Percentiles rank a stretch among this genome's conserved stretches.
These are phyloP conservation scores for Phialophora tarda DNA, from an alignment of 2,329 filamentous ascomycete species.

Conservation along the genomic window DNA sequence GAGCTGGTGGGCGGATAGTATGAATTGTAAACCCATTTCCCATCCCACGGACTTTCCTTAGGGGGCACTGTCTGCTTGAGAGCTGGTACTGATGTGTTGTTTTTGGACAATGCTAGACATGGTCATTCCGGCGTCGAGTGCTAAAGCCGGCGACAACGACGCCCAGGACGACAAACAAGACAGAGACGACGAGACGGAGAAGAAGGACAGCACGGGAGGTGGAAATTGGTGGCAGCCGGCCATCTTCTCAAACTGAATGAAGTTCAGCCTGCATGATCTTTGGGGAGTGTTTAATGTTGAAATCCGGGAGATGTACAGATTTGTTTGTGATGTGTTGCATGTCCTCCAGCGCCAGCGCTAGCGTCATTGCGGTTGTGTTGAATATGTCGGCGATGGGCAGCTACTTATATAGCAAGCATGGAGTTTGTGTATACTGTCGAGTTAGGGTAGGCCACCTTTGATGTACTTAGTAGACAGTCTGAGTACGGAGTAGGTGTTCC, in stretches of 20 bases:
- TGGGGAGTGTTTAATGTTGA: too few species aligned
- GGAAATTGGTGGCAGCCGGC: constrained; percentile 39
- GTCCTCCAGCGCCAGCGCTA: too few species aligned
- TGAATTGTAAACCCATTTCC: background rate
- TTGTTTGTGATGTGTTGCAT: too few species aligned
- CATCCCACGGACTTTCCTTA: background rate
- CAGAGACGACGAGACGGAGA: constrained; percentile 5
- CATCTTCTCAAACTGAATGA: constrained; percentile 25
- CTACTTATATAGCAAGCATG: too few species aligned
- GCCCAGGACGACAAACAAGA: constrained; percentile 3
- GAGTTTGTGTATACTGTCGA: too few species aligned
- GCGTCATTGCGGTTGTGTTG: too few species aligned
- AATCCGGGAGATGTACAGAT: too few species aligned
- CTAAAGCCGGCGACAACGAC: background rate
- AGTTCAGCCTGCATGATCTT: background rate
- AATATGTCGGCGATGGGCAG: too few species aligned
- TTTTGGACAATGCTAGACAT: constrained; percentile 12
- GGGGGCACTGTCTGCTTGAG: background rate
- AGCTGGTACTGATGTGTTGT: constrained; percentile 18
- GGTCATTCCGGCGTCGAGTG: background rate
- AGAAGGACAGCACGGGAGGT: constrained; percentile 23
- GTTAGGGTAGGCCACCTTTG: too few species aligned
- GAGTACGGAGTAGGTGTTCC: too few species aligned
- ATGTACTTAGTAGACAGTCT: too few species aligned
- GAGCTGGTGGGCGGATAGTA: constrained; percentile 6